Evolutionary conservation across 2,329 filamentous ascomycete species (phyloP).

Genomic region (Daldinia sp.): DNA sequence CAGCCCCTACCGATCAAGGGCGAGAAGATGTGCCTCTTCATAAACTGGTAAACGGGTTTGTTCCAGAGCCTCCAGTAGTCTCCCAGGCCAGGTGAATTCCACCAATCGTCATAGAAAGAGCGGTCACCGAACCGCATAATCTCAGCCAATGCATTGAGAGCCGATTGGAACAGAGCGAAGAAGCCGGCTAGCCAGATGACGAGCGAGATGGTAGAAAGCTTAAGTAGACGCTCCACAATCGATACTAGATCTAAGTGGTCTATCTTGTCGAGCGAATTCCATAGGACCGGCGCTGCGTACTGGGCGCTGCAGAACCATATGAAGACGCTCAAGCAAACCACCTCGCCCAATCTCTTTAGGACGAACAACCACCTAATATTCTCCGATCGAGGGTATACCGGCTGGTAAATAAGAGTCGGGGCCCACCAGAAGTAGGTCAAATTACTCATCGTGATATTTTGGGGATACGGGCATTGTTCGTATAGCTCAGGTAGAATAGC

Average conservation of each 20-base stretch:
- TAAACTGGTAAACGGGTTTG: slow-evolving; percentile 95
- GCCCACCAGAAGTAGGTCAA: slow-evolving; percentile 98
- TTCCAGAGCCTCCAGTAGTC: slow-evolving; percentile 98
- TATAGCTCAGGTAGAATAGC: slow-evolving; percentile 83
- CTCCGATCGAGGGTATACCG: slow-evolving; percentile 87
- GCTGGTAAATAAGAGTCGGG: slow-evolving; percentile 95
- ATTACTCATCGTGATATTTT: slow-evolving; percentile 88
- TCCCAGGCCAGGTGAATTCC: slow-evolving; percentile 88
- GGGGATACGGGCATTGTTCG: slow-evolving; percentile 82
- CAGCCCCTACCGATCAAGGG: slow-evolving; percentile 87
- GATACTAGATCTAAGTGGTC: slow-evolving; percentile 79
- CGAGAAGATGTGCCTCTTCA: slow-evolving; percentile 92
- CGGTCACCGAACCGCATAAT: slow-evolving; percentile 89
- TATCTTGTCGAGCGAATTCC: slow-evolving; percentile 90
- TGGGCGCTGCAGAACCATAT: slow-evolving; percentile 97
- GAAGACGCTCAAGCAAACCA: slow-evolving; percentile 79
- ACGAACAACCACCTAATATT: slow-evolving; percentile 90
- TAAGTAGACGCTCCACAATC: slow-evolving; percentile 89
- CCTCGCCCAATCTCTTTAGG: slow-evolving; percentile 80
- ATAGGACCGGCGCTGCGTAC: slow-evolving; percentile 89
- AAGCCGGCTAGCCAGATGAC: slow-evolving; percentile 98
- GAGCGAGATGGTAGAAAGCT: slow-evolving; percentile 92
- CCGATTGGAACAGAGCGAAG: slow-evolving; percentile 94
- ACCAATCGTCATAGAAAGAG: slow-evolving; percentile 97
- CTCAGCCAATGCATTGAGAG: slow-evolving; percentile 90